These are phyloP conservation scores for Colletotrichum echinochloae DNA, from an alignment of 2,329 filamentous ascomycete species.

Conservation along the genomic window DNA sequence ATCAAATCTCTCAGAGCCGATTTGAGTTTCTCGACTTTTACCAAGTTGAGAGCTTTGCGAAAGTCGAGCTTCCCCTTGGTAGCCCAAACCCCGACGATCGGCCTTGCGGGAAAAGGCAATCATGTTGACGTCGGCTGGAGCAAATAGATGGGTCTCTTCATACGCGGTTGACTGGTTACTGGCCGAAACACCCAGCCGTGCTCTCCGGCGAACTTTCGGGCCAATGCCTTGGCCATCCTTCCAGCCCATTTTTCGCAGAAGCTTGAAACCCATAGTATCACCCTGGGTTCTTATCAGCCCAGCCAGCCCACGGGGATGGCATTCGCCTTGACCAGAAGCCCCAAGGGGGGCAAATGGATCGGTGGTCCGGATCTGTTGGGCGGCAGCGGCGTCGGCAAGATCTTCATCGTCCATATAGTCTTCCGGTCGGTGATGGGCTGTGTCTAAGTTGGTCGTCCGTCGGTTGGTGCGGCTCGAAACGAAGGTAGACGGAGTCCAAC, in stretches of 20 bases:
- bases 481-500: constrained; percentile 93
- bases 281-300: constrained; percentile 79
- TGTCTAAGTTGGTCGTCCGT: constrained; percentile 71
- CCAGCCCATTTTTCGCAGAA: constrained; percentile 96
- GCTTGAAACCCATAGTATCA: constrained; percentile 87
- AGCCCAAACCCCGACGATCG: constrained; percentile 78
- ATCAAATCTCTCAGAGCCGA: constrained; percentile 35
- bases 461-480: constrained; percentile 88
- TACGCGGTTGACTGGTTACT: constrained; percentile 53
- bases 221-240: constrained; percentile 93
- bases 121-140: constrained; percentile 82
- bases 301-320: constrained; percentile 60
- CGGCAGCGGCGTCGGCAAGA: constrained; percentile 85
- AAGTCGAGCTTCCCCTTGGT: constrained; percentile 68
- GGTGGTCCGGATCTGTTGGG: constrained; percentile 78
- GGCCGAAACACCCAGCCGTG: constrained; percentile 69
- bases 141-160: constrained; percentile 77
- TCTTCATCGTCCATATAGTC: constrained; percentile 99
- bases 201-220: constrained; percentile 82
- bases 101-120: constrained; percentile 74
- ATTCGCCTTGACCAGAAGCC: constrained; percentile 61
- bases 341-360: constrained; percentile 83
- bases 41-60: not conserved
- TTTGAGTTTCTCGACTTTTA: not conserved
- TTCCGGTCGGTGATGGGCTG: constrained; percentile 74